Base-by-base conservation (phyloP, 2,329 filamentous ascomycete genomes). In the Pseudogymnoascus destructans region DNA sequence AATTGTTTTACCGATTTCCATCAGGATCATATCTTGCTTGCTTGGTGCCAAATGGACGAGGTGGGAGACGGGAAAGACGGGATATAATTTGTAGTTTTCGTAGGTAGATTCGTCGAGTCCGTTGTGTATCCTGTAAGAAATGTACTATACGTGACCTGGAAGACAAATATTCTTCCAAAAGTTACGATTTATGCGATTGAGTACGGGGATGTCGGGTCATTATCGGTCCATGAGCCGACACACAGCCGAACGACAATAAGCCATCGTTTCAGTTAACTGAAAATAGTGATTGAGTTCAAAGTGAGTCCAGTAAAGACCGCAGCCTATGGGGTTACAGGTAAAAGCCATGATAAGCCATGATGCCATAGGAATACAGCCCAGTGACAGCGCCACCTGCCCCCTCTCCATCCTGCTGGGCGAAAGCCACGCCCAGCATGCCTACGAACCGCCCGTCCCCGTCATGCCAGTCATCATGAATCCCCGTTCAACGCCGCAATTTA, bases 381-480 rank as follows among this genome's bases (percentile, higher is more conserved):
- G 42, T 52, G 42, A 52, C 42, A 52, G 42, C 42, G 42, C 42
- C 25, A 52, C 42, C 42, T 52, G 42, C 42, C 42, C 42, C 42
- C 42, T 52, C 42, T 52, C 42, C 42, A 17, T 52, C 42, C 42
- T 30, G 42, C 42, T 52, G 42, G n/a, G 42, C 23, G 42, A 30
- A 52, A 52, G 23, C 42, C 42, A 52, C 42, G 23, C 42, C 42
- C 23, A 30, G 42, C 23, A 52, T 52, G 42, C 42, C 42, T 52
- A 30, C n/a, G 42, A 52, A 52, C 42, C 42, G 42, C 42, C 42
- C 42, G 42, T 52, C 42, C 25, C 42, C 25, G 42, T 52, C 42
- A 52, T 52, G 30, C 42, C 42, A 52, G 25, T 52, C 42, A 52
- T 52, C 23, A 52, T 30, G 30, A 66, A 61, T 17, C 56, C 13